Conservation (phyloP, 257 asterid species). For the Nicotiana tomentosiformis region DNA sequence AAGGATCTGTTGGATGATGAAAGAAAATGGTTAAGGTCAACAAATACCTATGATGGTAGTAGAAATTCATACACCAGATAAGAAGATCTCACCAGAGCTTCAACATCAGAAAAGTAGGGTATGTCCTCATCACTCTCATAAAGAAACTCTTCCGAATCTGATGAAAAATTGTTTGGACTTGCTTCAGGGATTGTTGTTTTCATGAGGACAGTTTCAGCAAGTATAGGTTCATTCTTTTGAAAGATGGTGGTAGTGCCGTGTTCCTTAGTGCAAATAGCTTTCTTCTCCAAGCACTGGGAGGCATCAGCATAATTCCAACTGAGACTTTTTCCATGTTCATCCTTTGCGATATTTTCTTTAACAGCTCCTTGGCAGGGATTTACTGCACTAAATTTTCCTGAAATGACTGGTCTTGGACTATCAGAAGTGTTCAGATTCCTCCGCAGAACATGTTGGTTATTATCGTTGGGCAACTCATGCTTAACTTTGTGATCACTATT, state of each 20-base stretch:
- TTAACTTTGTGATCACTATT: slow-evolving; percentile 23
- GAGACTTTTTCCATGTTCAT: slow-evolving; percentile 27
- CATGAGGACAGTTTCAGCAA: slow-evolving; percentile 23
- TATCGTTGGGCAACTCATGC: slow-evolving; percentile 36
- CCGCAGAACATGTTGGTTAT: slow-evolving; percentile 17
- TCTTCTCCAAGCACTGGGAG: slow-evolving; percentile 22
- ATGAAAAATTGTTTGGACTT: slow-evolving; percentile 16
- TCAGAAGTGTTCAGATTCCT: slow-evolving; percentile 24
- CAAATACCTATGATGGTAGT: slow-evolving; percentile 6
- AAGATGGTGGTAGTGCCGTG: slow-evolving; percentile 11
- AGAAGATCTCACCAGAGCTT: slow-evolving; percentile 59
- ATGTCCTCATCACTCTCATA: slow-evolving; percentile 51
- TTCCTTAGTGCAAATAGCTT: slow-evolving; percentile 20
- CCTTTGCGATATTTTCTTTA: slow-evolving; percentile 18
- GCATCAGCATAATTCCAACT: slow-evolving; percentile 19
- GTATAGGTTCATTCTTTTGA: slow-evolving; percentile 23
- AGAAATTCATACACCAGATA: slow-evolving; percentile 5
- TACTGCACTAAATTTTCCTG: slow-evolving; percentile 23
- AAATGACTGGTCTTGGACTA: slow-evolving; percentile 15
- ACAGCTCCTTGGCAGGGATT: slow-evolving; percentile 13
- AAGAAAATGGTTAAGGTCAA: slow-evolving; percentile 9
- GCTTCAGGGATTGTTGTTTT: slow-evolving; percentile 13
- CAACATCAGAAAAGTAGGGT: slow-evolving; percentile 74
- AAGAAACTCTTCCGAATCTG: slow-evolving; percentile 44
- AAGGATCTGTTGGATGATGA: slow-evolving; percentile 56